phyloP scores from a whole-genome alignment of 306 rosid species.

The apple (Malus domestica) region DNA sequence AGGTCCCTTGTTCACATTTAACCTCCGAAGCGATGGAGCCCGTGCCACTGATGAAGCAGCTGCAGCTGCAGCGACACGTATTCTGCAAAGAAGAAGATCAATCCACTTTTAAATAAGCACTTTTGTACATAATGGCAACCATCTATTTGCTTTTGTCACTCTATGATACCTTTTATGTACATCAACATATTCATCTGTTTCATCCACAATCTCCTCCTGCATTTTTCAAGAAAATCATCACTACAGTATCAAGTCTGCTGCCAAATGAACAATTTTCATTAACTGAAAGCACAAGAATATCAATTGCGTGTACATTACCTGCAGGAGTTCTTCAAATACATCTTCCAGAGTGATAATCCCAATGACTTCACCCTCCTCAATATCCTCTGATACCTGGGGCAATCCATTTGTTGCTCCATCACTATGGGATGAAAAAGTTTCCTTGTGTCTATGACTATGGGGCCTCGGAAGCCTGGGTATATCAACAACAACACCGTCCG shows the following conservation, averaged over 20 bases:
- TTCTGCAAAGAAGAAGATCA: conserved; percentile 40
- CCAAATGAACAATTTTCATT: not conserved
- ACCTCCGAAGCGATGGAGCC: conserved; percentile 74
- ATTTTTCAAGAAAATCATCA: conserved; percentile 12
- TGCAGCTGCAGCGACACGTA: conserved; percentile 95
- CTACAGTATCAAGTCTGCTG: not conserved
- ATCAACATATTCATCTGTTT: conserved; percentile 93
- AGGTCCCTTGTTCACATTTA: conserved; percentile 49
- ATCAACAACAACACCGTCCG: conserved; percentile 52
- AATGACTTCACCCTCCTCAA: conserved; percentile 87
- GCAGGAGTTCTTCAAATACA: conserved; percentile 98
- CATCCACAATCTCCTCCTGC: conserved; percentile 98
- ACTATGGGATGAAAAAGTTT: conserved; percentile 24
- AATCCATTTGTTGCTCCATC: conserved; percentile 33
- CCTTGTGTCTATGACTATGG: conserved; percentile 20
- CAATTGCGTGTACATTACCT: conserved; percentile 38
- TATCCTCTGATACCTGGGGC: conserved; percentile 41
- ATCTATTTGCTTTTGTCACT: conserved; percentile 1
- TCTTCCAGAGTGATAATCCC: conserved; percentile 97
- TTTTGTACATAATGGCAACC: not conserved
- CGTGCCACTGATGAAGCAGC: conserved; percentile 92
- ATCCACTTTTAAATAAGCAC: not conserved
- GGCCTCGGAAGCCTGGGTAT: conserved; percentile 50
- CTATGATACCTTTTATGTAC: conserved; percentile 77
- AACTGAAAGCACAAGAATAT: conserved; percentile 5